Evolutionary conservation across 345 rosid species (phyloP), one percentile per base, ranked within the genome.

Genomic region (Gossypium raimondii): DNA sequence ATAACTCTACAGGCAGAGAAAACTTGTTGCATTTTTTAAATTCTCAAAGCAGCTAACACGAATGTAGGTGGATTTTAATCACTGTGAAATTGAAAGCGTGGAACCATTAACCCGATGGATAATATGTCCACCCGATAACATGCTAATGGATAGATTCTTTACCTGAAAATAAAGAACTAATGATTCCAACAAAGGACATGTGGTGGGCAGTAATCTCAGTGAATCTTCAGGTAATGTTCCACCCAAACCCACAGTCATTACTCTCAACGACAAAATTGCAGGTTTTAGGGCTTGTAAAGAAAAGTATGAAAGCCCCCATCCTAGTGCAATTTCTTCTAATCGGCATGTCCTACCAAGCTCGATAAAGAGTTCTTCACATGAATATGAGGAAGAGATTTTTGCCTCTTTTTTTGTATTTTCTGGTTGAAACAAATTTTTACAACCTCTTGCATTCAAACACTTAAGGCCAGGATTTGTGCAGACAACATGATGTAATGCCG

Each of bases 151-250:
- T 44, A 16, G 67, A 16, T 16, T 62, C 20, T 25, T 38, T 87
- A 90, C 98, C 98, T 91, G 97, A 82, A 93, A 93, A 84, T 64
- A 79, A 77, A 93, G 89, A 77, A 77, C 72, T 34, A 89, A 12
- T 41, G 88, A 82, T 80, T 89, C 89, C 73, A 93, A 83, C 85
- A 86, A 70, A 67, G 93, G 93, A 82, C 94, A 90, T 38, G 75
- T 67, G 11, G 72, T 82, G 47, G 94, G 80, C 43, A 93, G 86
- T 63, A 81, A 78, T 60, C 74, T 77, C 67, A 90, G 75, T 14
- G 82, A 81, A 77, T 81, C 83, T 84, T 88, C 94, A 58, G 90
- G 86, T 16, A 89, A 78, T 43, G 92, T 82, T 78, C 88, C 98
- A 73, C 98, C 98, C 78, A 93, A 81, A 59, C 98, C 93, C 67